phyloP scores from a whole-genome alignment of 345 rosid species.

The Populus pruinosa region DNA sequence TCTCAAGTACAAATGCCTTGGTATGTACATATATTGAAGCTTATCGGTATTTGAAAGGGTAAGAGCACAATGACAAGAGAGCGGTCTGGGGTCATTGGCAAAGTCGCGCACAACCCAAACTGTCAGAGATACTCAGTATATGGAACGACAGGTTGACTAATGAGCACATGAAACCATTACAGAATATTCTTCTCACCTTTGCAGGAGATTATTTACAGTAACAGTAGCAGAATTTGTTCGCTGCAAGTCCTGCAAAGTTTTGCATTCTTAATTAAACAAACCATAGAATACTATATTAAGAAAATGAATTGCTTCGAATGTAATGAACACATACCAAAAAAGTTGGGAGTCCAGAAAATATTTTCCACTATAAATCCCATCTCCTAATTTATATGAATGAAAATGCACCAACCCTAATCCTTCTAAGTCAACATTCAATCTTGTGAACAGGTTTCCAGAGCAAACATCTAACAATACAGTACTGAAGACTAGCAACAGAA shows the following conservation, averaged over 20 bases:
- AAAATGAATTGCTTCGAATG: neutral
- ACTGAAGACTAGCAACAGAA: neutral
- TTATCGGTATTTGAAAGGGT: slow-evolving; percentile 14
- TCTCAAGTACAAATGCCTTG: slow-evolving; percentile 10
- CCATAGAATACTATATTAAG: neutral
- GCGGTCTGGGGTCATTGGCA: slow-evolving; percentile 14
- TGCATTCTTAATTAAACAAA: neutral
- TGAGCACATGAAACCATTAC: neutral
- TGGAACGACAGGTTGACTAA: slow-evolving; percentile 2
- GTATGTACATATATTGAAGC: slow-evolving; percentile 41
- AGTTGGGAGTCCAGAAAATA: neutral
- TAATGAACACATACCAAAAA: neutral
- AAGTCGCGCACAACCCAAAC: slow-evolving; percentile 18
- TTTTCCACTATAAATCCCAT: neutral
- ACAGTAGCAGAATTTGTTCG: slow-evolving; percentile 83
- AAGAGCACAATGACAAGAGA: slow-evolving; percentile 12
- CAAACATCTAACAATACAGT: neutral
- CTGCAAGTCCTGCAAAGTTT: slow-evolving; percentile 83
- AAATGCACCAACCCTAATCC: neutral
- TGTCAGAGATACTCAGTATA: slow-evolving; percentile 20
- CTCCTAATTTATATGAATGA: neutral
- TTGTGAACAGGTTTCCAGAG: neutral
- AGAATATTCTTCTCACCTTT: slow-evolving; percentile 48
- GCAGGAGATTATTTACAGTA: slow-evolving; percentile 97
- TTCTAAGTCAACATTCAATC: neutral